These are phyloP conservation scores for Tardiomyces digboiensis DNA, from an alignment of 1,139 yeast genomes.

Conservation along the genomic window DNA sequence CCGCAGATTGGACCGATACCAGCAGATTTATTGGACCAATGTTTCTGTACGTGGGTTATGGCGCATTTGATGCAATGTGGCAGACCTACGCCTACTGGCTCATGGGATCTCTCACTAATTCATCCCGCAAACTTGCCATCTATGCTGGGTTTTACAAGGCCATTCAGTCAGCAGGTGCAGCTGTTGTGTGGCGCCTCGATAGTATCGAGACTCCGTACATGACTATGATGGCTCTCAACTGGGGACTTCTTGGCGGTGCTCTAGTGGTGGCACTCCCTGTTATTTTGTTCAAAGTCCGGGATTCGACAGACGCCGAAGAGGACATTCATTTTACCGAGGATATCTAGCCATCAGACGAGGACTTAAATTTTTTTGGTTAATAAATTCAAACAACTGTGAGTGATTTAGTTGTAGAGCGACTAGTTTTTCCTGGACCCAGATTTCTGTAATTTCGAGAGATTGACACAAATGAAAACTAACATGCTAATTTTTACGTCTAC, in stretches of 20 bases:
- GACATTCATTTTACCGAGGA: constrained; percentile 17
- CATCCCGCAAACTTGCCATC: constrained; percentile 45
- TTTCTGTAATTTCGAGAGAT: too few species aligned
- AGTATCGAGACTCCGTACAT: constrained; percentile 34
- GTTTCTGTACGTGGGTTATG: constrained; percentile 53
- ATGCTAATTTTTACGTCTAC: too few species aligned
- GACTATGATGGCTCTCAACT: constrained; percentile 40
- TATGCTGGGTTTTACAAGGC: constrained; percentile 58
- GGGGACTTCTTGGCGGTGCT: constrained; percentile 46
- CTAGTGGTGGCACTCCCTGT: constrained; percentile 33
- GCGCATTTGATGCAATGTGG: constrained; percentile 47
- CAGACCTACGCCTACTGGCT: constrained; percentile 49
- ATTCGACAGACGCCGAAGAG: constrained; percentile 34
- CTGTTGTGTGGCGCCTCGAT: constrained; percentile 52
- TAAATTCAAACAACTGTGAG: too few species aligned
- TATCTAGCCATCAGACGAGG: not conserved
- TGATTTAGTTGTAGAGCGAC: too few species aligned
- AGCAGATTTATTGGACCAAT: constrained; percentile 44
- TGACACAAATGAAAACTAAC: too few species aligned
- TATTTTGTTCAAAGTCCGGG: constrained; percentile 35
- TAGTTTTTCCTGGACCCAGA: too few species aligned
- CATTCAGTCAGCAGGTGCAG: constrained; percentile 55
- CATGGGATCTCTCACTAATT: constrained; percentile 49
- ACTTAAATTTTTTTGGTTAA: too few species aligned
- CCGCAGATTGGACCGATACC: constrained; percentile 39